Evolutionary conservation across 257 asterid genomes (phyloP), one percentile per base, ranked within the genome.

Genomic region (Solanum sejunctum): DNA sequence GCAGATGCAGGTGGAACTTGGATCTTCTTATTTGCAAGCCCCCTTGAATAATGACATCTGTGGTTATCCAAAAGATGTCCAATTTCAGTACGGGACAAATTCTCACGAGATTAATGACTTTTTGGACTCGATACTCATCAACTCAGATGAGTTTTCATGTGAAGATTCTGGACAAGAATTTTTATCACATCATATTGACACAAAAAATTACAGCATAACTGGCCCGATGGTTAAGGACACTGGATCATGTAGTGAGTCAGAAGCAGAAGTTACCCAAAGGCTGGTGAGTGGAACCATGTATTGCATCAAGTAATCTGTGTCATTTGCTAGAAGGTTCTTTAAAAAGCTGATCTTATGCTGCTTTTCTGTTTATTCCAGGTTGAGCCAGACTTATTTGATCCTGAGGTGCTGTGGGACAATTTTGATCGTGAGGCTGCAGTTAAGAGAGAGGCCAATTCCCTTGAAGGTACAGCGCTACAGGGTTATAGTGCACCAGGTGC

Each of bases 1-100:
- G 7, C 98, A 93, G 88, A 88, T 95, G 91, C 98, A 90, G 85
- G 84, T 77, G 20, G 95, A 91, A 89, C 87, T 92, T 81, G 99
- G 94, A 80, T 88, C 93, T 64, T 84, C 91, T 7, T 88, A 55
- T 89, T 67, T 87, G 10, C 86, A 85, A 75, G 83, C 66, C 86
- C 55, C 84, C 83, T 83, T 89, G 49, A 3, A 56, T 20, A 83
- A 83, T 86, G 92, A 90, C 81, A 57, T 86, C 32, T 70, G 52
- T 84, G 82, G 81, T 67, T 60, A 64, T 73, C 91, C 84, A 57
- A 86, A 84, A 16, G 84, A 21, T 70, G 18, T 83, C 83, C 92
- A 89, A 21, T 85, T 85, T 80, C 97, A 90, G 13, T 88, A 88
- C 88, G 98, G 91, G 86, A 90, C 98, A 28, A 89, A 92, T 87